Percentiles rank a stretch among this genome's conserved stretches.
Evolutionary conservation across 345 rosid genomes (phyloP).

Genomic region (Syzygium jambos): DNA sequence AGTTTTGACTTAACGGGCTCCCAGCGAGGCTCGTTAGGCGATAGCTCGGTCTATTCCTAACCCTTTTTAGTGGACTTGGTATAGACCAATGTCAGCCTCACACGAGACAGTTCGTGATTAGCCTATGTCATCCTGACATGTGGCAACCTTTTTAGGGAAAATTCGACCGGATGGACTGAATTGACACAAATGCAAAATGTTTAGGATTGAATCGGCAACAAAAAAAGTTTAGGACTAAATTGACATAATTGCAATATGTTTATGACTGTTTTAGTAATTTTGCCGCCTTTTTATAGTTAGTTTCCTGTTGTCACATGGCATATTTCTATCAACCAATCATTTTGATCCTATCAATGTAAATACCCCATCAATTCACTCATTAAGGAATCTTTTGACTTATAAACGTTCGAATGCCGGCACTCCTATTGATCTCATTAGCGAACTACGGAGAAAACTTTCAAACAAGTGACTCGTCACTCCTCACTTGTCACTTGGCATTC

Average conservation of each 20-base stretch:
- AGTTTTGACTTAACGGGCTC: not conserved
- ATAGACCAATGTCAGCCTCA: not conserved
- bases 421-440: not conserved
- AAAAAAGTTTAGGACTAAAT: too few species aligned
- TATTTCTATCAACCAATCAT: too few species aligned
- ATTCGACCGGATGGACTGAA: too few species aligned
- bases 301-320: not conserved
- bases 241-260: too few species aligned
- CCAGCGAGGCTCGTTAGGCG: not conserved
- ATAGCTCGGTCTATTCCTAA: not conserved
- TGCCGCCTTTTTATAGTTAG: not conserved
- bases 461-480: not conserved
- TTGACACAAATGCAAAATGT: too few species aligned
- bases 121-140: not conserved
- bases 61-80: not conserved
- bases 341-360: not conserved
- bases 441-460: not conserved
- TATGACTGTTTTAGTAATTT: too few species aligned
- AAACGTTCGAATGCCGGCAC: not conserved
- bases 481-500: not conserved
- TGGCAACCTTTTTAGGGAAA: not conserved
- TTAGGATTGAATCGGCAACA: too few species aligned
- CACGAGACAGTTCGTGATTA: not conserved
- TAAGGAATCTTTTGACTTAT: not conserved
- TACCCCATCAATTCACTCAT: not conserved